Base-by-base conservation (phyloP, 2,329 filamentous ascomycete species). In the Blastomyces silverae region DNA sequence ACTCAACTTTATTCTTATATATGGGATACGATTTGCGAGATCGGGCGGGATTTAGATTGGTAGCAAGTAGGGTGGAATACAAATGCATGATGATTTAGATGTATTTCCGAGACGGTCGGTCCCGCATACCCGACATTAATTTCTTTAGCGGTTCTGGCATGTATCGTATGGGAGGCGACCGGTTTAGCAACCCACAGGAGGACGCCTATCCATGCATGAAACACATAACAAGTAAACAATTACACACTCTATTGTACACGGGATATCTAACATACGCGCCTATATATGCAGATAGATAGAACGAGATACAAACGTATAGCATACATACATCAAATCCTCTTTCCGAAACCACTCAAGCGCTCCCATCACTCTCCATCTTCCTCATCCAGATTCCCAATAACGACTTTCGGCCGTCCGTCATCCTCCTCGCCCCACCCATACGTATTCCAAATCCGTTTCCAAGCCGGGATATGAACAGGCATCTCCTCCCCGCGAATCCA, bases 401-500 rank as follows among this genome's bases (percentile, higher is more conserved):
- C 74, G 28, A 77, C 73, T 68, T 79, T 78, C 64, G 72, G 71
- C 67, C 71, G 74, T 58, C 73, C 72, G 63, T 78, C 72, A 55
- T 78, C 78, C 59, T 77, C 74, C 66, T 79, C 77, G 1, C 76
- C 77, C 57, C 75, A 77, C 20, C 77, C 77, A 64, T 78, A 76
- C 52, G 73, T 70, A 64, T 77, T 72, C 78, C 76, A 76, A 71
- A 76, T 68, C 20, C 70, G 71, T 68, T 77, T 72, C 77, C 76
- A 78, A 65, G 75, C 72, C 5, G 77, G 66, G 22, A 78, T 67
- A n/a, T 69, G 69, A 0, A 64, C 55, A 1, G 77, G 77, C 20
- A 73, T 73, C 63, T 78, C 75, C 81, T 86, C 87, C 22, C 88
- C 88, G 75, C 89, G 85, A 66, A 91, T 78, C 73, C 90, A 87